phyloP scores from a whole-genome alignment of 2,329 filamentous ascomycete species.

The Mycosphaerella sp. region DNA sequence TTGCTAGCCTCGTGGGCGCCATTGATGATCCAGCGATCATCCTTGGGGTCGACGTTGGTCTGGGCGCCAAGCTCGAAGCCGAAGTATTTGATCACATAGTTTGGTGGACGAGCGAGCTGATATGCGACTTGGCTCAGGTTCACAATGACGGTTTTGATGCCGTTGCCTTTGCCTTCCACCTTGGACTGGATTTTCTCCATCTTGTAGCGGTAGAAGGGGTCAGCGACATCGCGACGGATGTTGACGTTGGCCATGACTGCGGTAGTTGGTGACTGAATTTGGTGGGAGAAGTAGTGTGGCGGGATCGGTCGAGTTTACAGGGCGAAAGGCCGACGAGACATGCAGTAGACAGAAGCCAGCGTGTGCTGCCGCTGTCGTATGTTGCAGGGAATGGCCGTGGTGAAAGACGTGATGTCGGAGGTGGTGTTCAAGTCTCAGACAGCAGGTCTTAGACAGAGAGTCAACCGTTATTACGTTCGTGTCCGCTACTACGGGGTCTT shows the following conservation, averaged over 20 bases:
- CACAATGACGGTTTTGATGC: constrained; percentile 97
- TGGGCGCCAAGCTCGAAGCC: constrained; percentile 98
- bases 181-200: constrained; percentile 99
- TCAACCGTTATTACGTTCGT: constrained; percentile 89
- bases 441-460: constrained; percentile 20
- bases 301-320: constrained; percentile 14
- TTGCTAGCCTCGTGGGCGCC: constrained; percentile 91
- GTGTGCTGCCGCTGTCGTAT: constrained; percentile 27
- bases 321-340: constrained; percentile 47
- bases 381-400: constrained; percentile 17
- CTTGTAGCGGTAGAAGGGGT: constrained; percentile 99
- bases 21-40: constrained; percentile 99
- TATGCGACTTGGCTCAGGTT: constrained; percentile 91
- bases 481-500: constrained; percentile 77
- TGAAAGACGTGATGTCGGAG: constrained; percentile 9
- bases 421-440: constrained; percentile 8
- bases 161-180: constrained; percentile 99
- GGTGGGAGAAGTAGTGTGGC: constrained; percentile 5
- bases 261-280: constrained; percentile 34
- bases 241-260: constrained; percentile 94
- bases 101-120: constrained; percentile 83
- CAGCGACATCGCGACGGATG: constrained; percentile 94
- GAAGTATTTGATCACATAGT: constrained; percentile 99
- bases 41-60: constrained; percentile 93
- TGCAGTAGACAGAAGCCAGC: constrained; percentile 41